phyloP scores from a whole-genome alignment of 192 early-diverging fungal genomes.

The Globomyces pollinis-pini region DNA sequence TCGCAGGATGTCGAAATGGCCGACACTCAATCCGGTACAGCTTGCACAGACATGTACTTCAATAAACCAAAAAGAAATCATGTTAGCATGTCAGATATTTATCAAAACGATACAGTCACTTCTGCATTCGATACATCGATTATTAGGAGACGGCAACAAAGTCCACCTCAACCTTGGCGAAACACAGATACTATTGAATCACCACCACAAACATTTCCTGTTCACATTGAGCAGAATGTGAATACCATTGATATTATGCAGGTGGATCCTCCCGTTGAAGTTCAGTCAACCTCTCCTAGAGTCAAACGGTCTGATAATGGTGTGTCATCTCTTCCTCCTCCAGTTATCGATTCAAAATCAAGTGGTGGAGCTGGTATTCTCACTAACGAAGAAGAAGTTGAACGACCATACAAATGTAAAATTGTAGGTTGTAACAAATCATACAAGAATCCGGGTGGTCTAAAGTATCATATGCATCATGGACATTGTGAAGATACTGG shows the following conservation, averaged over 20 bases:
- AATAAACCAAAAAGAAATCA: constrained; percentile 4
- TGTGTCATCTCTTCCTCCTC: constrained; percentile 5
- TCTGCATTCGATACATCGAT: constrained; percentile 34
- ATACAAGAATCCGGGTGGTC: constrained; percentile 97
- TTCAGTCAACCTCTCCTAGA: too few relatives aligned
- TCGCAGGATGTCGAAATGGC: constrained; percentile 16
- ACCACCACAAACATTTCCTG: constrained; percentile 22
- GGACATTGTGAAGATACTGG: constrained; percentile 75
- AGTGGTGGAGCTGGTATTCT: too few relatives aligned
- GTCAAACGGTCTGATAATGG: too few relatives aligned
- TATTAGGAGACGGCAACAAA: background rate
- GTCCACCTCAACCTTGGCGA: background rate
- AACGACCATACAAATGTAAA: constrained; percentile 86
- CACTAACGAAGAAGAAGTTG: constrained; percentile 43
- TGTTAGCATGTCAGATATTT: constrained; percentile 30
- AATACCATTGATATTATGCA: constrained; percentile 25
- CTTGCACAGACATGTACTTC: constrained; percentile 23
- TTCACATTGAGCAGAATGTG: constrained; percentile 26
- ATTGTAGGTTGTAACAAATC: constrained; percentile 83
- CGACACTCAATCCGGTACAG: background rate
- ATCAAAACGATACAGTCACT: constrained; percentile 12
- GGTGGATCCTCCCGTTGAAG: constrained; percentile 17
- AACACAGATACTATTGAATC: constrained; percentile 1
- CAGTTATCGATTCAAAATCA: too few relatives aligned
- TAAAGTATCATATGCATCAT: constrained; percentile 97